phyloP scores from a whole-genome alignment of 2,329 filamentous ascomycete species.

The Paracoccidioides lutzii region DNA sequence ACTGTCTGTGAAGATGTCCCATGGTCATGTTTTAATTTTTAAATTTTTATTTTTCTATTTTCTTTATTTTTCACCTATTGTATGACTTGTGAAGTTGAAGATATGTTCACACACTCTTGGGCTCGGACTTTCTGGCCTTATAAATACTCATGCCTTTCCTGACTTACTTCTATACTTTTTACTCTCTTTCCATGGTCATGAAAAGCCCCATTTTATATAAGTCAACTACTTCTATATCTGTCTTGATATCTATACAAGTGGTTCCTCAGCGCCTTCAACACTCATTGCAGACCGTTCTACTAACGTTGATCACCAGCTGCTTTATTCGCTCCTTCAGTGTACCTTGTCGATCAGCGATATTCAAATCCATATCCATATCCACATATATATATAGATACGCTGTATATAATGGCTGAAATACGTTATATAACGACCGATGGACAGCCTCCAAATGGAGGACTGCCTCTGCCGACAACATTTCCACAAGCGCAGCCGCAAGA shows the following conservation, averaged over 20 bases:
- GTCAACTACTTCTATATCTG: background rate
- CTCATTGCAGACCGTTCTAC: background rate
- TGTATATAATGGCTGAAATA: constrained; percentile 6
- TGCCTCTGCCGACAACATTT: constrained; percentile 14
- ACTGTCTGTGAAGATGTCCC: background rate
- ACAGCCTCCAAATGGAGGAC: constrained; percentile 19
- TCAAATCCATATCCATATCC: background rate
- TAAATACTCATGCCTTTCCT: background rate
- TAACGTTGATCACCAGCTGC: background rate
- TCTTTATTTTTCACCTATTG: background rate
- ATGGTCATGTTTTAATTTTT: background rate
- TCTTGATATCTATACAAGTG: background rate
- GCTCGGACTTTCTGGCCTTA: background rate
- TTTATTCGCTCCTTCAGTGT: background rate
- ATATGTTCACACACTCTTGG: background rate
- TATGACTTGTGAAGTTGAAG: background rate
- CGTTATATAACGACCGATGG: constrained; percentile 20
- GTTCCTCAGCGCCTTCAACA: background rate
- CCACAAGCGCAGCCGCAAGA: constrained; percentile 1
- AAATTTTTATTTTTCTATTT: background rate
- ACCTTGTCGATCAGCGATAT: background rate
- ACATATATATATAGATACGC: background rate
- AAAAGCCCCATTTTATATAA: background rate
- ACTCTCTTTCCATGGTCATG: background rate
- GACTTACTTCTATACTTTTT: background rate